Evolutionary conservation across 805 yeast species (phyloP), one percentile per base, ranked within the genome.

Genomic region (Cyberlindnera galapagoensis): DNA sequence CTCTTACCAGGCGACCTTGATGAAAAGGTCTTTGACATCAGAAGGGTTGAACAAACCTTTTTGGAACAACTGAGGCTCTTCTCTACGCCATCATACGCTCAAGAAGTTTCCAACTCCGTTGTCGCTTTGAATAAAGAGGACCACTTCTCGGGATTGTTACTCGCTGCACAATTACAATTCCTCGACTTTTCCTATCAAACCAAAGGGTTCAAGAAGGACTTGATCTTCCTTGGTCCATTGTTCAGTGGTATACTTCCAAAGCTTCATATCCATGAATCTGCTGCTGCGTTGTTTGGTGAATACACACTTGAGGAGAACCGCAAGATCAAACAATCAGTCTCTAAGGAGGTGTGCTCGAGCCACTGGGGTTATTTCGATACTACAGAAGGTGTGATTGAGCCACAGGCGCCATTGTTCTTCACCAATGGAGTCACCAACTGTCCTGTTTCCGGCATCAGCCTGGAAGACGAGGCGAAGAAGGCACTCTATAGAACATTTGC

Each of bases 161-260:
- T 47, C 10, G 36, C 58, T 6, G 35, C 23, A 14, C 41, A 34
- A 11, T 43, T 46, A 35, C 49, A 26, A 28, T 42, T 33, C 31
- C 40, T 27, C 31, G 44, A 30, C 27, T 34, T 28, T 28, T 38
- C 13, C 41, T 50, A 18, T n/a, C 29, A 24, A 36, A 55, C 39
- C 38, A 49, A 28, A 52, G 59, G 13, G 51, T 48, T 47, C 41
- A 49, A 35, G 11, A 8, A 23, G 2, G 63, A 60, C 30, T 40
- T 52, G 19, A 43, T 56, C 24, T 60, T 57, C 59, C 26, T 60
- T 4, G 62, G 62, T 8, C 60, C 47, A 18, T 35, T 40, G 6
- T 19, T 47, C 0, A 36, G 46, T 12, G 44, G 51, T 17, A n/a
- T n/a, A n/a, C 29, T 30, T 10, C 5, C 24, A 4, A n/a, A 13